Conservation (phyloP, 2,329 filamentous ascomycete species). For the Trichoderma atroviride region DNA sequence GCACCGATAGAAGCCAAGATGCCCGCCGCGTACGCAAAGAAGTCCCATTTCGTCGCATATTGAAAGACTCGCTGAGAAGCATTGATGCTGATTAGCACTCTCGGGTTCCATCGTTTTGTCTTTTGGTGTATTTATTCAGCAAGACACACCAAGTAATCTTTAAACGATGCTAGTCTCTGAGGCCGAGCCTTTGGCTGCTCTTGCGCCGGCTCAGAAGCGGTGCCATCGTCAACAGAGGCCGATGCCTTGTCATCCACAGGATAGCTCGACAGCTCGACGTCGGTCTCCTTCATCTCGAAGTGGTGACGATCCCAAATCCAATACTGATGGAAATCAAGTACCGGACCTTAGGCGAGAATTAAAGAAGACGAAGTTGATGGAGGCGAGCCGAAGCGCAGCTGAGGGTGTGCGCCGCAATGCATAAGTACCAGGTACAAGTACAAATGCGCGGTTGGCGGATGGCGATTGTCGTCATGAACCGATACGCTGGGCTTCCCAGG, state of each 20-base stretch:
- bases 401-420: constrained; percentile 1
- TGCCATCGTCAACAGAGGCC: constrained; percentile 15
- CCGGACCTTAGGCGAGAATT: neutral
- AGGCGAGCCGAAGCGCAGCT: neutral
- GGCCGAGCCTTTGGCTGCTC: constrained; percentile 44
- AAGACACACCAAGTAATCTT: constrained; percentile 47
- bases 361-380: neutral
- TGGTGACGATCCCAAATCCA: neutral
- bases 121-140: neutral
- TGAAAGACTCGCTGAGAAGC: constrained; percentile 50
- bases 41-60: constrained; percentile 58
- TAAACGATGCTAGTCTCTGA: constrained; percentile 49
- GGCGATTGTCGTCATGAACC: neutral
- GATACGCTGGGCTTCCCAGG: neutral
- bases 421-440: neutral
- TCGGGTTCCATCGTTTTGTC: neutral
- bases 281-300: constrained; percentile 9
- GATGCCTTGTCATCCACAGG: constrained; percentile 11
- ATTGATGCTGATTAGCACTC: neutral
- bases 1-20: constrained; percentile 53
- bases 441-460: neutral
- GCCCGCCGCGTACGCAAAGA: constrained; percentile 51
- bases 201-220: constrained; percentile 36
- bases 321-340: neutral
- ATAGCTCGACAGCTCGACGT: constrained; percentile 3